phyloP scores from a whole-genome alignment of 2,329 filamentous ascomycete genomes.

The Colletotrichum camelliae region DNA sequence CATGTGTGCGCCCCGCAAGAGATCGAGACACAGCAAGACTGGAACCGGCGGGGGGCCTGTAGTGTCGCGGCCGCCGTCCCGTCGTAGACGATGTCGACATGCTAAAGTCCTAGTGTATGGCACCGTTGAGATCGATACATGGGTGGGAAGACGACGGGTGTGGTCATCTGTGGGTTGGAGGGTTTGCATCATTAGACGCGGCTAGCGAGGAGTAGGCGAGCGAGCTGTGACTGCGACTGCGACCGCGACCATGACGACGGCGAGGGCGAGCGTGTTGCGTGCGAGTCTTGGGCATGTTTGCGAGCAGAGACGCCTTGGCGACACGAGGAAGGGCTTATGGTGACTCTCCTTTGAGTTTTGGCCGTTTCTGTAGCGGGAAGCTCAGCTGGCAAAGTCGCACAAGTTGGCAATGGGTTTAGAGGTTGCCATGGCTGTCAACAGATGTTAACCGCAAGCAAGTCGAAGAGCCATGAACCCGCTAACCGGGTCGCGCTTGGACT shows the following conservation, averaged over 20 bases:
- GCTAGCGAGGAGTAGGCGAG: neutral
- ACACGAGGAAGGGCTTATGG: neutral
- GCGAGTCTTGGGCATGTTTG: neutral
- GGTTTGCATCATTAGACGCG: neutral
- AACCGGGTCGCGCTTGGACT: neutral
- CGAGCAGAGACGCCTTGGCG: neutral
- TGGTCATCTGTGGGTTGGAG: neutral
- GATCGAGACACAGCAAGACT: neutral
- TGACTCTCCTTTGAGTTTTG: neutral
- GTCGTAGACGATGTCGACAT: neutral
- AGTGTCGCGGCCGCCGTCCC: neutral
- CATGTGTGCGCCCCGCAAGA: conserved; percentile 6
- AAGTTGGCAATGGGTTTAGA: neutral
- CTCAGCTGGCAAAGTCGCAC: neutral
- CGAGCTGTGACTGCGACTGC: neutral
- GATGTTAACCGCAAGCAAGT: neutral
- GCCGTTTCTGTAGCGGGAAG: conserved; percentile 9
- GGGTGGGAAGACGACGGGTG: neutral
- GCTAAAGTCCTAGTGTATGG: neutral
- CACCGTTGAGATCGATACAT: neutral
- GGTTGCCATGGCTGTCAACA: neutral
- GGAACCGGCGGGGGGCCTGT: neutral
- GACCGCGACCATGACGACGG: neutral
- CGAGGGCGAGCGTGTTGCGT: neutral
- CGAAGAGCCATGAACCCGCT: neutral